Evolutionary conservation across 1,284 basidiomycete species (phyloP), one percentile per base, ranked within the genome.

Genomic region (Gomphus bonarii): DNA sequence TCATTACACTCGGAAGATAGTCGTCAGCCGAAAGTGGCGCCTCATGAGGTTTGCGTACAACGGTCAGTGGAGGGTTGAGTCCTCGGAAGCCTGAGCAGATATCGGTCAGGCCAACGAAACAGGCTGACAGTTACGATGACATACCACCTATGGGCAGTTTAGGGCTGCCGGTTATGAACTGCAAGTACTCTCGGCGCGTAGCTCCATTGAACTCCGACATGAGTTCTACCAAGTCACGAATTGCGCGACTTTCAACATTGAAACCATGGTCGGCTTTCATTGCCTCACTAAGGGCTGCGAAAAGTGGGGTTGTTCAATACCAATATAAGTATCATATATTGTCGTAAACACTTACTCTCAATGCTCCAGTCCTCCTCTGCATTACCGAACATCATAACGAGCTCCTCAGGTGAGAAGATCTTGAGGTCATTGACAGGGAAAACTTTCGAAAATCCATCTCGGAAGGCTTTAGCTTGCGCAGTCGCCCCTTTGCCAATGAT

Each of bases 191-290:
- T 60, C 97, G 84, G 42, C 95, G 84, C 47, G 84, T 80, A 2
- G 79, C 69, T 20, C 70, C 70, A 64, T 90, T 84, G 66, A 91
- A 97, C 54, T 81, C 78, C 0, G 90, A 76, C 84, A 99, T 91
- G 64, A 95, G 81, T 58, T 88, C 86, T 38, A 97, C 73, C 60
- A 99, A 77, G 66, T 94, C 85, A 47, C 85, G 83, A 63, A 99
- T 94, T 1, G 93, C 84, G 31, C 84, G 82, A 67, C 91, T 95
- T 68, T 98, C 95, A 20, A 89, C 84, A 63, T 95, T 95, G 76
- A 95, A 98, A 10, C 97, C 97, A 69, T 99, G 97, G 67, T 99
- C 97, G 10, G 97, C 95, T 71, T 98, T 98, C 71, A 98, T 73
- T 5, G 88, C 82, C 66, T 94, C 91, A 55, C 81, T 83, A 47